Base-by-base conservation (phyloP, 352 stramenopile species). In the Aphanomyces stellatus region DNA sequence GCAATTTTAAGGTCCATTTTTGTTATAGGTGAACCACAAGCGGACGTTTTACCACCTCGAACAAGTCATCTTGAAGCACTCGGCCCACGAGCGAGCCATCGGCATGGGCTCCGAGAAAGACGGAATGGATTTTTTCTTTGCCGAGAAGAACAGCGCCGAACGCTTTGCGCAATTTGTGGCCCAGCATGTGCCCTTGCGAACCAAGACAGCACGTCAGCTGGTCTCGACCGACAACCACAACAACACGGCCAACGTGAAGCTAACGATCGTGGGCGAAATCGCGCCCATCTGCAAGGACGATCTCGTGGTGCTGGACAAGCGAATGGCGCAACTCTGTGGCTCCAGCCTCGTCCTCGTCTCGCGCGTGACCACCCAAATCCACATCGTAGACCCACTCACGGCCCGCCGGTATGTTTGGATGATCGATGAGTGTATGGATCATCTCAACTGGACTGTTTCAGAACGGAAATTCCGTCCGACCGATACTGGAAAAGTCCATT, bases 111-210 rank as follows among this genome's bases (percentile, higher is more conserved):
- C 78, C 0, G 78, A 82, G 30, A 87, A 87, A 55, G 85, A 91
- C 53, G 81, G 83, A 15, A 83, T 91, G 70, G 85, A 91, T 64
- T 91, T 91, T 60, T 91, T 88, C 73, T 91, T 90, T 65, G 74
- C 66, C 59, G 70, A 72, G 24, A 87, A 87, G 31, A 78, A 75
- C 2, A 69, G 66, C 0, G 81, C 74, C 19, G 78, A 87, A 62
- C 71, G 75, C 25, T 88, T 93, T 63, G 65, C 88, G 25, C 69
- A 85, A 51, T 91, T 93, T 43, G 49, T 90, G 22, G 62, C 69
- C 7, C 69, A 74, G 5, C 77, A 82, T 51, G 83, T 88, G 27
- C 83, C 85, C 17, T 82, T 91, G 72, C 73, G 78, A n/a, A 76
- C 73, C 63, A 91, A 88, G 70, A 71, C 72, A 8, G 85, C 86